Percentiles rank a stretch among this genome's conserved stretches.
These are phyloP conservation scores for Zymoseptoria brevis DNA, from an alignment of 2,329 filamentous ascomycete genomes.

Conservation along the genomic window DNA sequence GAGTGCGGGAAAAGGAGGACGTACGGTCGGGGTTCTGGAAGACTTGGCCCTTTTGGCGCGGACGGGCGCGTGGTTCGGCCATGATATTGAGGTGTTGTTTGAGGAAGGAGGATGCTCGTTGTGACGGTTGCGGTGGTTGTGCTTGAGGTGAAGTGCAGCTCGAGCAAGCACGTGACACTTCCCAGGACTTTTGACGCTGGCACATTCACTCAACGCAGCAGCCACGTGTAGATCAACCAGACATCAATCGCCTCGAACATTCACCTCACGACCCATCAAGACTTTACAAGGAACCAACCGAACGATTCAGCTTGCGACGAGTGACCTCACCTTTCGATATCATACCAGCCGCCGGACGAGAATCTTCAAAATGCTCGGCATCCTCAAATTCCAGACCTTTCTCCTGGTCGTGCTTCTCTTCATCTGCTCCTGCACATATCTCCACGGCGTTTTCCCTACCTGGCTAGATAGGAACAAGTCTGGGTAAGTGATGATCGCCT, in stretches of 20 bases:
- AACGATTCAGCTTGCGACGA: not conserved
- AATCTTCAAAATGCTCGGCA: slow-evolving; percentile 61
- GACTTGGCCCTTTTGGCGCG: slow-evolving; percentile 41
- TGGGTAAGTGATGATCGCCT: slow-evolving; percentile 51
- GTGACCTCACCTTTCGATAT: not conserved
- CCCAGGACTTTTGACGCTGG: not conserved
- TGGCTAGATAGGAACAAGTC: slow-evolving; percentile 91
- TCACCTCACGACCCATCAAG: not conserved
- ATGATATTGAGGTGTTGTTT: slow-evolving; percentile 23
- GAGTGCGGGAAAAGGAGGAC: not conserved
- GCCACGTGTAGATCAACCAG: not conserved
- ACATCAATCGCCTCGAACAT: not conserved
- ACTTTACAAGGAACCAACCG: not conserved
- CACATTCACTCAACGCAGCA: not conserved
- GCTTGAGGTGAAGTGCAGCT: not conserved
- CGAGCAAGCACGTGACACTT: not conserved
- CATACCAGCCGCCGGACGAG: not conserved
- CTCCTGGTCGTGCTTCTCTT: slow-evolving; percentile 88
- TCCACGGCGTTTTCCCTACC: slow-evolving; percentile 79
- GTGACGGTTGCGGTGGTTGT: not conserved
- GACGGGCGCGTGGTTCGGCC: slow-evolving; percentile 43
- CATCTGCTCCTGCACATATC: slow-evolving; percentile 92
- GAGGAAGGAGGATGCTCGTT: not conserved
- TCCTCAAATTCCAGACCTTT: slow-evolving; percentile 98
- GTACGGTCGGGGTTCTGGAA: slow-evolving; percentile 28